These are phyloP conservation scores for Tricholoma furcatifolium DNA, from an alignment of 768 basidiomycete genomes.

Conservation along the genomic window DNA sequence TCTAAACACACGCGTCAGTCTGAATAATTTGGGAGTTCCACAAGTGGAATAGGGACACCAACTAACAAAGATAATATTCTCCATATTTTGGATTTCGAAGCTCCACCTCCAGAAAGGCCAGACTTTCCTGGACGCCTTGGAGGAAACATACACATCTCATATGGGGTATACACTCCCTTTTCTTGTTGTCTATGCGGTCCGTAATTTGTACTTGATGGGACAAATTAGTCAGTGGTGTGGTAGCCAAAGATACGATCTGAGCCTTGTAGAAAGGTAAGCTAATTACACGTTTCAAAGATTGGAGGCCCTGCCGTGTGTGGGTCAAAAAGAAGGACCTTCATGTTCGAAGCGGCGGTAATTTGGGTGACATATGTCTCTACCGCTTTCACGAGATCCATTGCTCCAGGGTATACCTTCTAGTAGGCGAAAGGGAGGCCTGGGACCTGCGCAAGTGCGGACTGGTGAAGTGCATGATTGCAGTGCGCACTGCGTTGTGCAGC, in stretches of 20 bases:
- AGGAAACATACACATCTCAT: conserved; percentile 98
- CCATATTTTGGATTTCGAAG: conserved; percentile 91
- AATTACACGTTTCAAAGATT: neutral
- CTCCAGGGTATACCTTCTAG: neutral
- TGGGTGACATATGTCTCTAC: conserved; percentile 92
- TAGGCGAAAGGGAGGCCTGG: too few species aligned
- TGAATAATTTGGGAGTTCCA: conserved; percentile 14
- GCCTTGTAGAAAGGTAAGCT: conserved; percentile 51
- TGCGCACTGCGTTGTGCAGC: too few species aligned
- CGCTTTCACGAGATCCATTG: conserved; percentile 95
- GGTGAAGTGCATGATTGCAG: too few species aligned
- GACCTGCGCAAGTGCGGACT: too few species aligned
- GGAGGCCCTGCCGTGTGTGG: conserved; percentile 71
- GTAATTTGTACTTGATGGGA: conserved; percentile 98
- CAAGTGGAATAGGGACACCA: conserved; percentile 51
- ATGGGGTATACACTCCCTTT: conserved; percentile 89
- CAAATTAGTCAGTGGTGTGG: conserved; percentile 89
- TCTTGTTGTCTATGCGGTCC: conserved; percentile 93
- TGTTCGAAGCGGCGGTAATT: conserved; percentile 80
- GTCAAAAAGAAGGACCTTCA: conserved; percentile 96
- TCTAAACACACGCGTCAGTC: conserved; percentile 47
- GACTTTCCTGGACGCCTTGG: conserved; percentile 75
- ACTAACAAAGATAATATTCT: conserved; percentile 99
- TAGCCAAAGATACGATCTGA: conserved; percentile 91
- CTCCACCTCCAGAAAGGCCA: conserved; percentile 82